Base-by-base conservation (phyloP, 768 basidiomycete genomes). In the Termitomyces sp. region DNA sequence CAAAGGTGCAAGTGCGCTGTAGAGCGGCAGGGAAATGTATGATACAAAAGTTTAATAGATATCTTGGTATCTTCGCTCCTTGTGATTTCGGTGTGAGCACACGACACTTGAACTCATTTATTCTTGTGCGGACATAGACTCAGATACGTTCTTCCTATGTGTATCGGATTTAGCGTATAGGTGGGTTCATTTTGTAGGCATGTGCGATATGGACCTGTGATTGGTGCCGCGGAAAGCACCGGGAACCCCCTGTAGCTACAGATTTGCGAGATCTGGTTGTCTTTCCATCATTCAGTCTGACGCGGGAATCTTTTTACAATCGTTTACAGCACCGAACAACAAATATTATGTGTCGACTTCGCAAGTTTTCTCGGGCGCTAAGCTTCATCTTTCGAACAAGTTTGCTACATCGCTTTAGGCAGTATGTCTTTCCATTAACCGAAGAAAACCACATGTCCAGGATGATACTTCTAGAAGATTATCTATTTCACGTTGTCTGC, bases 1-100 rank as follows among this genome's bases (percentile, higher is more conserved):
- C 31, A 54, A 62, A 78, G 76, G 76, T 74, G 77, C 77, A 54
- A 75, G 74, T 65, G 77, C 77, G 65, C 69, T 77, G 63, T 77
- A 74, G 51, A 52, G 37, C 18, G 37, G 12, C 26, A 14, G 26
- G 24, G 37, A 27, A 24, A 37, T 18, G 36, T 51, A 51, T 26
- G 26, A 37, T 50, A 50, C 49, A 50, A 51, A 51, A 51, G 26
- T 27, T 39, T 51, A 51, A 51, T 51, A 51, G 36, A 51, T 39
- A 26, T 27, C 13, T 10, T 24, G 50, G 36, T 51, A 22, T 51
- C 36, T 51, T 27, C 36, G 27, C 12, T 51, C 26, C 6, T 14
- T 24, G 18, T 37, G 49, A 26, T 12, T 18, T 26, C 4, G 14
- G 34, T 26, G 49, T 51, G 34, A 26, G 34, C 32, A 50, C 32